Base-by-base conservation (phyloP, 2,329 filamentous ascomycete genomes). In the Fusarium sp. region DNA sequence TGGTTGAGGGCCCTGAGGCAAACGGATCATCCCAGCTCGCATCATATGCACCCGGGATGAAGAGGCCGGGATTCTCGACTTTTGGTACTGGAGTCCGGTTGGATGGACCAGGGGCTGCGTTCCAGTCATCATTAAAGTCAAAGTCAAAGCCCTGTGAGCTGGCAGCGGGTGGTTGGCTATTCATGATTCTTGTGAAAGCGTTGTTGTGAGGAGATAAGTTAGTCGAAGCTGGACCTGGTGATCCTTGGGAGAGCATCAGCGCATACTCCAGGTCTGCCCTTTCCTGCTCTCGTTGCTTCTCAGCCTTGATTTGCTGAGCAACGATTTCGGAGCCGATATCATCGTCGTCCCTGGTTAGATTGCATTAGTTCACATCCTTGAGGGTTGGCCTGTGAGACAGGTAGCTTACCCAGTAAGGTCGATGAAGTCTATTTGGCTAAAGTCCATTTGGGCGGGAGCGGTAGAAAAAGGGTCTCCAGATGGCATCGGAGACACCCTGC, bases 341-440 rank as follows among this genome's bases (percentile, higher is more conserved):
- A 42, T 73, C 81, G 76, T 84, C 82, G 40, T 83, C 80, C 70
- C 81, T 82, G 74, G 50, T 47, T 22, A 16, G 35, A 18, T 13
- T 20, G 22, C n/a, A 58, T 77, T 20, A 75, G 70, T 20, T 14
- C 6, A 16, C 22, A 27, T 29, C 20, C 57, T 38, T n/a, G 18
- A 35, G 9, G 6, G 8, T 14, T 47, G 20, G 20, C 11, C 52
- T n/a, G 5, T 27, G 22, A 13, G 6, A 38, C 16, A 25, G 35
- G 16, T 36, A 66, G 69, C 79, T 68, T 81, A 84, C 81, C 83
- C 84, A 71, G 84, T 86, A 75, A 86, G 81, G 75, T 86, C 84
- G 64, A 86, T 84, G 38, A 85, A 74, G 27, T 75, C 73, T 31
- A 75, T 35, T 20, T 56, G 40, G 25, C 31, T 63, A 22, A 81